Base-by-base conservation (phyloP, 805 yeast species). In the Sporopachydermia lactativora region DNA sequence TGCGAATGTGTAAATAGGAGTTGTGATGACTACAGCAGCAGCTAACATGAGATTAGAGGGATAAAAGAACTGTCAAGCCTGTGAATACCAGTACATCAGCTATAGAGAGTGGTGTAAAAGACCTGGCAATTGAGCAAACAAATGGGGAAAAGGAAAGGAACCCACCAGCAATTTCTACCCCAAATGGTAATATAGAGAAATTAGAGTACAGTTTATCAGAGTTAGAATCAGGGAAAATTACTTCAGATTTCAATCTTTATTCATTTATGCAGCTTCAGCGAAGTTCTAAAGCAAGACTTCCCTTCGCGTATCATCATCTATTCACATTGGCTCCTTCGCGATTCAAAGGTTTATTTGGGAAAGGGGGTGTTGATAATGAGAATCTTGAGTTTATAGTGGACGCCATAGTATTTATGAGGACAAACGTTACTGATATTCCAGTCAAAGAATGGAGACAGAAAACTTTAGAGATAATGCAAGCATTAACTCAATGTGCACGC, bases 311-410 rank as follows among this genome's bases (percentile, higher is more conserved):
- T n/a, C n/a, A 24, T n/a, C 31, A 24, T 8, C 13, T 24, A 24
- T 24, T 24, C 31, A 24, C 31, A 8, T 8, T 24, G 8, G 31
- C n/a, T 24, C 31, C 31, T 24, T 24, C 31, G 8, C n/a, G 13
- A 8, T 24, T 24, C 31, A 24, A 24, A 24, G 13, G 8, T 24
- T 24, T 24, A 24, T 24, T 24, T 24, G 31, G 31, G 8, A 24
- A 24, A 24, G 31, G 31, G n/a, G 31, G 31, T n/a, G n/a, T 24
- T n/a, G 31, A 24, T 24, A 8, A 24, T n/a, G 31, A 24, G 31
- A 24, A 24, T 24, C 31, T 24, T 8, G 31, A 24, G n/a, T 24
- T 24, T n/a, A 24, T 24, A 8, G n/a, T 24, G n/a, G 31, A 24
- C n/a, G 31, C 13, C 31, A 24, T 24, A 24, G 31, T 24, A 8